These are phyloP conservation scores for Phytopythium kandeliae DNA, from an alignment of 352 stramenopile genomes.

Conservation along the genomic window DNA sequence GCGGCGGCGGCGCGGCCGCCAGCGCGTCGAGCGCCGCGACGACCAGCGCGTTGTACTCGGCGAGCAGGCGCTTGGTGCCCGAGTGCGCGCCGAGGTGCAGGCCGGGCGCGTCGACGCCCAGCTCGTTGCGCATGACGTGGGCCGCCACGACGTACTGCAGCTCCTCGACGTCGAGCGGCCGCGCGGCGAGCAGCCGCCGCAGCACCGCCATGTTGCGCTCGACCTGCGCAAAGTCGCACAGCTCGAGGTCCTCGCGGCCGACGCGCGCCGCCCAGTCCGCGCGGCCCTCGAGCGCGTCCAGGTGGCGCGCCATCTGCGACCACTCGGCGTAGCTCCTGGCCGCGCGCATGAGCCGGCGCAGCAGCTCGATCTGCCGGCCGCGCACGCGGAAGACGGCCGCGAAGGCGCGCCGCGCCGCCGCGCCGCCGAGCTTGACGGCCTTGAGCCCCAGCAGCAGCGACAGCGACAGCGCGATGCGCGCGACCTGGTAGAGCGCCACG, in stretches of 20 bases:
- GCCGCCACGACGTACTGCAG: constrained; percentile 58
- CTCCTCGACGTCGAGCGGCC: constrained; percentile 33
- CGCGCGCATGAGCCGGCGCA: constrained; percentile 58
- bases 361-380: constrained; percentile 43
- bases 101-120: constrained; percentile 43
- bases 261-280: constrained; percentile 54
- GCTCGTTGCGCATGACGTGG: constrained; percentile 59
- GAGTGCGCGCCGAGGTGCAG: constrained; percentile 53
- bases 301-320: constrained; percentile 53
- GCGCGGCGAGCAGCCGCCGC: constrained; percentile 16
- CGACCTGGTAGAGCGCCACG: constrained; percentile 59
- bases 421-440: constrained; percentile 31
- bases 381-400: constrained; percentile 29
- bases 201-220: constrained; percentile 33
- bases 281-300: constrained; percentile 57
- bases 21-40: constrained; percentile 42
- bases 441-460: constrained; percentile 47
- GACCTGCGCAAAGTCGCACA: constrained; percentile 60
- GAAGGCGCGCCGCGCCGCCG: constrained; percentile 18
- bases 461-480: constrained; percentile 52
- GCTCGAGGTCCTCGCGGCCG: constrained; percentile 33
- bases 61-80: constrained; percentile 57
- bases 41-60: constrained; percentile 41
- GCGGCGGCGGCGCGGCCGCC: constrained; percentile 12
- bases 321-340: constrained; percentile 49